phyloP scores from a whole-genome alignment of 805 yeast species.

The Zygosaccharomyces lentus region DNA sequence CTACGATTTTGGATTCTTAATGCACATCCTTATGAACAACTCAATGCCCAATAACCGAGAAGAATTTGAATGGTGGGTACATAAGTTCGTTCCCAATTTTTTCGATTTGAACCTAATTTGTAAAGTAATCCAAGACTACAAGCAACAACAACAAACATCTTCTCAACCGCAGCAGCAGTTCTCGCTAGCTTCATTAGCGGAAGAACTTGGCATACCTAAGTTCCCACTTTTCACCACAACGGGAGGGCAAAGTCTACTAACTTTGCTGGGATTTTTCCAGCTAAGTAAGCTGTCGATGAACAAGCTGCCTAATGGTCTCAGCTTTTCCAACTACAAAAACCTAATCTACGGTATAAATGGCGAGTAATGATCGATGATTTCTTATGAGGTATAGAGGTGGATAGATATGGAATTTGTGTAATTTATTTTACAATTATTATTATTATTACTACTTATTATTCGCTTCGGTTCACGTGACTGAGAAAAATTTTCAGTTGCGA shows the following conservation, averaged over 20 bases:
- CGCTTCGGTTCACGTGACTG: neutral
- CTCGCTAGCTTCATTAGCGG: constrained; percentile 56
- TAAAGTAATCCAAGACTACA: constrained; percentile 32
- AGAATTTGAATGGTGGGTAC: constrained; percentile 69
- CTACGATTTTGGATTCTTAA: constrained; percentile 87
- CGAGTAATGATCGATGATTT: constrained; percentile 14
- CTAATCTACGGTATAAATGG: constrained; percentile 46
- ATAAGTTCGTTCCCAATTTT: constrained; percentile 71
- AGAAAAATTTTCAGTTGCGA: constrained; percentile 3
- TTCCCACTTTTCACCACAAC: constrained; percentile 51
- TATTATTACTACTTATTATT: neutral
- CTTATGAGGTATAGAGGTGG: neutral
- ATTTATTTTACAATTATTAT: neutral
- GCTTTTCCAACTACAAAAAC: constrained; percentile 43
- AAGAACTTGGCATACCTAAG: constrained; percentile 64
- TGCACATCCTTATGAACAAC: constrained; percentile 69
- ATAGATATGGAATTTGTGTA: neutral
- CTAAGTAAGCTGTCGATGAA: constrained; percentile 37
- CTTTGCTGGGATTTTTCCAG: constrained; percentile 63
- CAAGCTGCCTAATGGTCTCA: constrained; percentile 35
- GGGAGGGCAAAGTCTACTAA: constrained; percentile 60
- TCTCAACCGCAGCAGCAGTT: constrained; percentile 24
- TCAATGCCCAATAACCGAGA: constrained; percentile 75
- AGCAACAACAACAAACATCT: constrained; percentile 20
- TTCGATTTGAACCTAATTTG: constrained; percentile 70